A percentile compares a stretch with the other conserved stretches of the same genome.
Evolutionary conservation across 2,329 filamentous ascomycete species (phyloP).

Genomic region (Xylaria sp.): DNA sequence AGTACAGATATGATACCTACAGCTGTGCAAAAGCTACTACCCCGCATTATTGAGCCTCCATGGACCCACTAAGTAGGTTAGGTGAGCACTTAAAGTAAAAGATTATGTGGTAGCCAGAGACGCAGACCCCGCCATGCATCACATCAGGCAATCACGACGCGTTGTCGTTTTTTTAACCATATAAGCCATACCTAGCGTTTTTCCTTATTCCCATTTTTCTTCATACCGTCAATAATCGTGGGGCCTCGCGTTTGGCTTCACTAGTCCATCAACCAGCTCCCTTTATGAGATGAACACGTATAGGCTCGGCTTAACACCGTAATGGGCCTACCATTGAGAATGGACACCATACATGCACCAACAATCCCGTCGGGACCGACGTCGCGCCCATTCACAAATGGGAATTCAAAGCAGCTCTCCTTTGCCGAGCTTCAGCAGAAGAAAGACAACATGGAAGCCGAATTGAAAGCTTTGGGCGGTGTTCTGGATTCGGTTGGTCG

Average conservation of each 20-base stretch:
- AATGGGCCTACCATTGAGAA: constrained; percentile 55
- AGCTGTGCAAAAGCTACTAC: neutral
- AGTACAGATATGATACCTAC: neutral
- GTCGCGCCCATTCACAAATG: constrained; percentile 69
- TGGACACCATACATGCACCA: constrained; percentile 68
- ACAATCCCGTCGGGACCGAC: constrained; percentile 79
- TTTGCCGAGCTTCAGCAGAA: constrained; percentile 83
- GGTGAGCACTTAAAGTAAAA: neutral
- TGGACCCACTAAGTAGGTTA: neutral
- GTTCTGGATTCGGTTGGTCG: constrained; percentile 85
- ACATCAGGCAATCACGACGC: constrained; percentile 32
- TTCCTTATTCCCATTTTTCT: neutral
- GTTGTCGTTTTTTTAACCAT: constrained; percentile 3
- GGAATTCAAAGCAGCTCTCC: constrained; percentile 71
- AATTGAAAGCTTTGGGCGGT: constrained; percentile 83
- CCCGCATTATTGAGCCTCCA: constrained; percentile 4
- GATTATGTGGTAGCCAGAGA: neutral
- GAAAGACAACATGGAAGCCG: constrained; percentile 86
- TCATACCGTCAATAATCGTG: neutral
- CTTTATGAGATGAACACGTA: constrained; percentile 15
- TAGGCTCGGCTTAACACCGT: constrained; percentile 22
- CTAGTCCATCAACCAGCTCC: neutral
- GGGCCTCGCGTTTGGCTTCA: neutral
- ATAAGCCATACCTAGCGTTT: constrained; percentile 3
- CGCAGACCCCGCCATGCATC: constrained; percentile 26